Percentiles rank a stretch among this genome's conserved stretches.
These are phyloP conservation scores for Trichomonas gallinae DNA, from an alignment of 208 protist species.

Conservation along the genomic window DNA sequence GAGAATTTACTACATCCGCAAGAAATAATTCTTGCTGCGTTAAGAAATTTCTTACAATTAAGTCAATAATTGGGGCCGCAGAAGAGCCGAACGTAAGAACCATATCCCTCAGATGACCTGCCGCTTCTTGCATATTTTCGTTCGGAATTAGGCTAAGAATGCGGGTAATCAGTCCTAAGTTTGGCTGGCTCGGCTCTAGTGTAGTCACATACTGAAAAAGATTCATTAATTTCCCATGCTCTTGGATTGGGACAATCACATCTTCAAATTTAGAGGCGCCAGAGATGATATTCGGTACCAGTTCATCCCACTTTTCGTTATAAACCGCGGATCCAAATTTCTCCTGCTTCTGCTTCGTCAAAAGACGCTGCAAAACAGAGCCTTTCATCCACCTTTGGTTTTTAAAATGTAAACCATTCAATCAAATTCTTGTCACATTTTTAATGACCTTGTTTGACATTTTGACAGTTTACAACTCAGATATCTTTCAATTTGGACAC, in stretches of 20 bases:
- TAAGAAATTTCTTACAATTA: background rate
- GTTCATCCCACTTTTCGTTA: background rate
- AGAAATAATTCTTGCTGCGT: too few species aligned
- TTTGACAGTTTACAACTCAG: too few species aligned
- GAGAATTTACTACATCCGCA: background rate
- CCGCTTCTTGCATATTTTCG: background rate
- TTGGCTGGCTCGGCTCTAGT: background rate
- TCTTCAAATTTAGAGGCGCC: background rate
- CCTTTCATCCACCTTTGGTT: background rate
- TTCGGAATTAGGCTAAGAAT: background rate
- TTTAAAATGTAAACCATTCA: too few species aligned
- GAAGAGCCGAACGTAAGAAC: background rate
- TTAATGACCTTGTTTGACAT: too few species aligned
- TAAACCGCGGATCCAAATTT: background rate
- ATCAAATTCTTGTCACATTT: too few species aligned
- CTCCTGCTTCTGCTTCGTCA: background rate
- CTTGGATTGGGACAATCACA: background rate
- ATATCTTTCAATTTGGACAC: too few species aligned
- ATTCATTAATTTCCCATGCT: background rate
- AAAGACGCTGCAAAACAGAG: background rate
- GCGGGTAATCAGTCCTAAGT: background rate
- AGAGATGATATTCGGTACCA: background rate
- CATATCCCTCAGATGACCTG: background rate
- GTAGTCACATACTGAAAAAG: background rate
- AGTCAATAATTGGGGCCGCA: background rate